Percentiles rank a stretch among this genome's conserved stretches.
Conservation (phyloP, 768 basidiomycete genomes). For the Boletus edulis region DNA sequence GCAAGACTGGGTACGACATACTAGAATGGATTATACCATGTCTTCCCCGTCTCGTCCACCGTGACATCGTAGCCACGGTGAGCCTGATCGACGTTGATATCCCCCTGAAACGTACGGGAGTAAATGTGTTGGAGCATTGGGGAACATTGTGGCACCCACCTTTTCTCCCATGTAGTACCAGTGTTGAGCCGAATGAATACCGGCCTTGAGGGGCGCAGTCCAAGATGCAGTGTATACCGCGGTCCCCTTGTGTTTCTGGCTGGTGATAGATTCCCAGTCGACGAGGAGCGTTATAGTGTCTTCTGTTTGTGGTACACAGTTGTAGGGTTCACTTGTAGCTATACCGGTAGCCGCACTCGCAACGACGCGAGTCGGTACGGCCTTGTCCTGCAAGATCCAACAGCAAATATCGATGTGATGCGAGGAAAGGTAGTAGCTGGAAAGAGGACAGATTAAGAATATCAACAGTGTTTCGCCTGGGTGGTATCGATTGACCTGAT, state of each 20-base stretch:
- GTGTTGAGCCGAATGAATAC: slow-evolving; percentile 88
- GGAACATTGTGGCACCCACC: slow-evolving; percentile 36
- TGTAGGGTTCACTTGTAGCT: slow-evolving; percentile 85
- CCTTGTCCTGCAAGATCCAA: slow-evolving; percentile 78
- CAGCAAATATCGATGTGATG: slow-evolving; percentile 91
- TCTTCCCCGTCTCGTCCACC: slow-evolving; percentile 79
- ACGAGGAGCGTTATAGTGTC: slow-evolving; percentile 95
- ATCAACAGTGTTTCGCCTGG: background rate
- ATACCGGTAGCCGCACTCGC: slow-evolving; percentile 91
- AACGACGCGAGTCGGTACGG: slow-evolving; percentile 79
- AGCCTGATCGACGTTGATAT: slow-evolving; percentile 90
- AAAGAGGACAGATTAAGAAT: background rate
- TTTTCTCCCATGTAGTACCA: slow-evolving; percentile 97
- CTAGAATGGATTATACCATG: slow-evolving; percentile 92
- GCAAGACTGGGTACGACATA: slow-evolving; percentile 38
- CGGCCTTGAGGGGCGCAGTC: slow-evolving; percentile 88
- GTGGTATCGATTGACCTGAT: slow-evolving; percentile 55
- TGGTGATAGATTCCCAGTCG: slow-evolving; percentile 85
- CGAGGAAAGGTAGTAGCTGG: slow-evolving; percentile 91
- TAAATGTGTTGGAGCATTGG: background rate
- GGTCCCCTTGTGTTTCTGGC: slow-evolving; percentile 74
- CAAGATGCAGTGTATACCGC: slow-evolving; percentile 93
- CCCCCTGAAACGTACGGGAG: slow-evolving; percentile 53
- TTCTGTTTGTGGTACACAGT: slow-evolving; percentile 83
- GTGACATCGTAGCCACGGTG: slow-evolving; percentile 92